phyloP scores from a whole-genome alignment of 2,329 filamentous ascomycete species.

The Thelonectria blattea region DNA sequence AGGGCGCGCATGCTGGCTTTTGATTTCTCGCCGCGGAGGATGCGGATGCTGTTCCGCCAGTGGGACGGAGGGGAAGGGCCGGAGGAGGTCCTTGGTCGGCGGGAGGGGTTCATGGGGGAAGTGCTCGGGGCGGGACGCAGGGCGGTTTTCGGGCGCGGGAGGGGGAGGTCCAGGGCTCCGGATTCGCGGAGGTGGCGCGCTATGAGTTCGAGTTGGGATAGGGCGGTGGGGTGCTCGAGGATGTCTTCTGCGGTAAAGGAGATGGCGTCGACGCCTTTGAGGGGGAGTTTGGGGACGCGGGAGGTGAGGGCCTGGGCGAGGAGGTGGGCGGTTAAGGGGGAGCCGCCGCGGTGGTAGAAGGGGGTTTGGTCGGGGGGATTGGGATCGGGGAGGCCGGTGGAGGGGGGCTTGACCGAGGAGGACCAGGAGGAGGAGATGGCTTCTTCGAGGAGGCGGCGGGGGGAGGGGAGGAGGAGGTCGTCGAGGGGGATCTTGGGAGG shows the following conservation, averaged over 20 bases:
- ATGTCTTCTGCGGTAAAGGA: slow-evolving; percentile 55
- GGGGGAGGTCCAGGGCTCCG: slow-evolving; percentile 24
- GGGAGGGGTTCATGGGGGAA: neutral
- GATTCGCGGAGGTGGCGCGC: slow-evolving; percentile 34
- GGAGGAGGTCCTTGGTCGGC: slow-evolving; percentile 1
- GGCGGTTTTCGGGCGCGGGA: slow-evolving; percentile 23
- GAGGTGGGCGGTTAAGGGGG: slow-evolving; percentile 55
- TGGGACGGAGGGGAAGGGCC: slow-evolving; percentile 2
- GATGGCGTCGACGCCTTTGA: slow-evolving; percentile 47
- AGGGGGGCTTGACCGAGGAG: slow-evolving; percentile 49
- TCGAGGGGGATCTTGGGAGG: neutral
- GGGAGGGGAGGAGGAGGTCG: slow-evolving; percentile 46
- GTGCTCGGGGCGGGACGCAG: slow-evolving; percentile 4
- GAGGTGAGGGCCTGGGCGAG: slow-evolving; percentile 53
- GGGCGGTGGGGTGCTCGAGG: slow-evolving; percentile 57
- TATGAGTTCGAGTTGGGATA: slow-evolving; percentile 54
- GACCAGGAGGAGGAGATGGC: slow-evolving; percentile 54
- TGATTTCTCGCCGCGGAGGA: slow-evolving; percentile 27
- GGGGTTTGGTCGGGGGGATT: slow-evolving; percentile 50
- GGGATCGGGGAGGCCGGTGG: slow-evolving; percentile 47
- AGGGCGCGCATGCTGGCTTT: slow-evolving; percentile 34
- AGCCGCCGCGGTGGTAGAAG: slow-evolving; percentile 59
- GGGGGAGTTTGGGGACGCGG: slow-evolving; percentile 45
- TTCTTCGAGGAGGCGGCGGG: slow-evolving; percentile 48
- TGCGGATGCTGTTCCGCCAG: slow-evolving; percentile 31